These are phyloP conservation scores for Poa pratensis DNA, from an alignment of 176 grass and related monocot species.

Conservation along the genomic window DNA sequence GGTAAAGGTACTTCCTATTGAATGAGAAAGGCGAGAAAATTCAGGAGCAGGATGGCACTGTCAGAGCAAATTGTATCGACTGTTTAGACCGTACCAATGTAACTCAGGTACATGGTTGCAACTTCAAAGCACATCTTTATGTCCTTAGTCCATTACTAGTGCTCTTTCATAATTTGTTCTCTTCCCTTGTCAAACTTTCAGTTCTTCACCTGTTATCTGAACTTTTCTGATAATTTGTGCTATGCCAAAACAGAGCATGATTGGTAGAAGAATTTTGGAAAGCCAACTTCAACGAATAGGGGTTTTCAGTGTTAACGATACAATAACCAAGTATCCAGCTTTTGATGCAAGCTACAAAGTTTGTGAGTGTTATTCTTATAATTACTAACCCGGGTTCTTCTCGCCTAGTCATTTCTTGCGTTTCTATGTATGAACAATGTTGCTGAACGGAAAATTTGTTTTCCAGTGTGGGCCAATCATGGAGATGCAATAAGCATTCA, in stretches of 20 bases:
- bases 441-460: conserved; percentile 33
- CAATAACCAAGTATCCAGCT: conserved; percentile 67
- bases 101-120: conserved; percentile 75
- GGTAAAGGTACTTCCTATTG: conserved; percentile 76
- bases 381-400: not conserved
- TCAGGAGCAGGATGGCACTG: conserved; percentile 64
- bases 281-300: conserved; percentile 70
- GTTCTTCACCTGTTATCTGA: conserved; percentile 12
- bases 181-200: conserved; percentile 1
- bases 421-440: conserved; percentile 21
- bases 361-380: conserved; percentile 60
- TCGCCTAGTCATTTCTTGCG: conserved; percentile 28
- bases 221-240: conserved; percentile 45
- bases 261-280: conserved; percentile 86
- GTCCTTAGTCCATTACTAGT: not conserved
- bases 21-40: conserved; percentile 87
- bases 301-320: conserved; percentile 63
- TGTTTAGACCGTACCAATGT: conserved; percentile 99
- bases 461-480: conserved; percentile 98
- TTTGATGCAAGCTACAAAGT: conserved; percentile 90
- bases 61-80: conserved; percentile 96
- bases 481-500: conserved; percentile 99
- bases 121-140: conserved; percentile 37
- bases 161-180: conserved; percentile 1
- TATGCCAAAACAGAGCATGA: conserved; percentile 76